Conservation (phyloP, 2,329 filamentous ascomycete genomes). For the Purpureocillium lavendulum region DNA sequence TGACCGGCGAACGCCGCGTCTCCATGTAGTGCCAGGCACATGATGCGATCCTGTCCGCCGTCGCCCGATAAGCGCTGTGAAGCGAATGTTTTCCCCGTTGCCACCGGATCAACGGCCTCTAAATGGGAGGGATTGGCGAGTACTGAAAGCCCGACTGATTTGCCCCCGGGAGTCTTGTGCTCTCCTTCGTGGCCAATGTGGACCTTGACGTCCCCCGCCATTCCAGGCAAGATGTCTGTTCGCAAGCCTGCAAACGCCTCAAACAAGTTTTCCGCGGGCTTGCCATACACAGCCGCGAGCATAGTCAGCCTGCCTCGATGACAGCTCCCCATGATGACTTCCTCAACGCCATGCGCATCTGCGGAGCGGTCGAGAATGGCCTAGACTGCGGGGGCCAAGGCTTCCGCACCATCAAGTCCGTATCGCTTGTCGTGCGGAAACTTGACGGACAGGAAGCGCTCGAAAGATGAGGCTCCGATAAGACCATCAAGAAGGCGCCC, state of each 20-base stretch:
- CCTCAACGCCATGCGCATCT: constrained; percentile 86
- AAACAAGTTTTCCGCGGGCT: constrained; percentile 99
- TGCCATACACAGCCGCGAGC: constrained; percentile 93
- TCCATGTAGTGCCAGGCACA: constrained; percentile 93
- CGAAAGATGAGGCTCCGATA: constrained; percentile 98
- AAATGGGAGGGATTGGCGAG: constrained; percentile 98
- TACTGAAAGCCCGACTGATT: constrained; percentile 96
- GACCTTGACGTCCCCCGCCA: constrained; percentile 94
- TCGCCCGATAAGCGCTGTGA: constrained; percentile 99
- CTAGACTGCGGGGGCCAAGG: constrained; percentile 97
- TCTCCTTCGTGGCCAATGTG: constrained; percentile 99
- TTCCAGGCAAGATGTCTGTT: constrained; percentile 26
- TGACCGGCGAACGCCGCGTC: constrained; percentile 95
- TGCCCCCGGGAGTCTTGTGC: constrained; percentile 92
- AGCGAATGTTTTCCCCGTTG: constrained; percentile 91
- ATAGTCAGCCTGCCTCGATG: constrained; percentile 97
- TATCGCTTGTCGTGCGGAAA: constrained; percentile 99
- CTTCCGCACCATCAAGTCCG: constrained; percentile 94
- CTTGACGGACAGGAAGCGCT: constrained; percentile 89
- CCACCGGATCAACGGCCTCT: constrained; percentile 95
- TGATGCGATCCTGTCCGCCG: constrained; percentile 73
- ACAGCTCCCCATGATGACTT: constrained; percentile 98
- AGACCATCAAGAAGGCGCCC: constrained; percentile 92
- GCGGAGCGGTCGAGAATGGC: constrained; percentile 96
- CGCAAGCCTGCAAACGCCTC: constrained; percentile 77